A percentile compares a stretch with the other conserved stretches of the same genome.
phyloP scores from a whole-genome alignment of 2,329 filamentous ascomycete species.

The Claviceps purpurea region DNA sequence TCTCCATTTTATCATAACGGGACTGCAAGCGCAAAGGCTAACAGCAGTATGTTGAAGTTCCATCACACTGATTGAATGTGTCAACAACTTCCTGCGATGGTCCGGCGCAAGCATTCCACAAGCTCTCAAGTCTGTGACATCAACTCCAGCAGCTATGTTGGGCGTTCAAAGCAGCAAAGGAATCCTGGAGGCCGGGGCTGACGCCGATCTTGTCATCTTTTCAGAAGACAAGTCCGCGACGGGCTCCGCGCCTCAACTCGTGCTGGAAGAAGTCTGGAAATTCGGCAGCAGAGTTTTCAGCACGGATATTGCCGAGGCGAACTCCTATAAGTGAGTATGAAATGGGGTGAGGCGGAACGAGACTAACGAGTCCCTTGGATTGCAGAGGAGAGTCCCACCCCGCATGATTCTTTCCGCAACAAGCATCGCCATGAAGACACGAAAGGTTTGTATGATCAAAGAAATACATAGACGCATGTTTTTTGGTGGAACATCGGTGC shows the following conservation, averaged over 20 bases:
- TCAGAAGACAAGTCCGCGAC: slow-evolving; percentile 30
- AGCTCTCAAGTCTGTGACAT: slow-evolving; percentile 59
- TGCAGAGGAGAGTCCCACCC: background rate
- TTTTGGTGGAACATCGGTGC: no score
- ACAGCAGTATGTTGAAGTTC: slow-evolving; percentile 29
- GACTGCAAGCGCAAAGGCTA: background rate
- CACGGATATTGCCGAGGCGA: slow-evolving; percentile 5
- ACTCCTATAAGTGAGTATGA: background rate
- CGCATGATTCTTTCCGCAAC: background rate
- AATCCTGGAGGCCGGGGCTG: slow-evolving; percentile 44
- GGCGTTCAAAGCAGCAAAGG: slow-evolving; percentile 57
- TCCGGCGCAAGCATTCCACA: slow-evolving; percentile 54
- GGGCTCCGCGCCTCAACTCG: slow-evolving; percentile 34
- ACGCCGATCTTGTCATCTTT: slow-evolving; percentile 58
- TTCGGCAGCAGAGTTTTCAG: slow-evolving; percentile 45
- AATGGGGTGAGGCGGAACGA: background rate
- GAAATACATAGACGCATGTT: no score
- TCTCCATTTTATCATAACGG: background rate
- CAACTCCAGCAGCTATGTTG: slow-evolving; percentile 65
- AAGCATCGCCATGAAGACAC: background rate
- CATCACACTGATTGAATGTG: slow-evolving; percentile 65
- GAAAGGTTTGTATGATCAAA: background rate
- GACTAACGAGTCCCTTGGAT: no score
- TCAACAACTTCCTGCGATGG: slow-evolving; percentile 70
- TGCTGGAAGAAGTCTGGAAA: slow-evolving; percentile 70